Evolutionary conservation across 2,329 filamentous ascomycete species (phyloP).

Genomic region (Trichoderma semiorbis): DNA sequence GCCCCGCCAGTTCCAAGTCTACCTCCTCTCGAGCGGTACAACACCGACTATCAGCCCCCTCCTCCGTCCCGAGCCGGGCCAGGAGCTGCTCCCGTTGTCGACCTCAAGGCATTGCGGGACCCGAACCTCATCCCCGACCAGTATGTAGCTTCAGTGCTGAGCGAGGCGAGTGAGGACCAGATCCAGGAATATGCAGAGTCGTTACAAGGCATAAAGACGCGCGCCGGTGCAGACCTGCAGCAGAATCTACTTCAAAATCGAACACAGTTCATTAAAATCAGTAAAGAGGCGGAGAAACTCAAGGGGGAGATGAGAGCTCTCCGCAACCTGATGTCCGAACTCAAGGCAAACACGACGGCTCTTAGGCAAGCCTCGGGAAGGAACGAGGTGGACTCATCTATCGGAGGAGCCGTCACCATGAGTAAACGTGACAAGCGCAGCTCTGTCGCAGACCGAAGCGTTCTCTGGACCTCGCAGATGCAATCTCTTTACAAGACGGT

Average conservation of each 20-base stretch:
- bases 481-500: slow-evolving; percentile 87
- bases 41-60: slow-evolving; percentile 49
- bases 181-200: slow-evolving; percentile 77
- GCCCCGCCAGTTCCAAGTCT: slow-evolving; percentile 66
- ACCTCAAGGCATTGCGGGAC: slow-evolving; percentile 74
- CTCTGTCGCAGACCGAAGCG: slow-evolving; percentile 71
- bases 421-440: slow-evolving; percentile 80
- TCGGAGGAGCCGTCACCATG: slow-evolving; percentile 51
- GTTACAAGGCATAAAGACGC: slow-evolving; percentile 71
- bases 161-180: slow-evolving; percentile 83
- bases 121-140: slow-evolving; percentile 76
- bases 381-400: slow-evolving; percentile 44
- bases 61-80: slow-evolving; percentile 51
- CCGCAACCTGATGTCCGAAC: slow-evolving; percentile 84
- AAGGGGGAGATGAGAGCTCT: slow-evolving; percentile 94
- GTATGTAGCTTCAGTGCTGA: slow-evolving; percentile 69
- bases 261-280: slow-evolving; percentile 98
- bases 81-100: slow-evolving; percentile 62
- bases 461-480: slow-evolving; percentile 67
- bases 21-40: slow-evolving; percentile 58
- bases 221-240: slow-evolving; percentile 80
- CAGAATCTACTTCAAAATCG: slow-evolving; percentile 96
- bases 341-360: slow-evolving; percentile 73
- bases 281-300: slow-evolving; percentile 96
- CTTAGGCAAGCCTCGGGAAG: slow-evolving; percentile 58